Base-by-base conservation (phyloP, 2,329 filamentous ascomycete species). In the Teratosphaeria gauchensis region DNA sequence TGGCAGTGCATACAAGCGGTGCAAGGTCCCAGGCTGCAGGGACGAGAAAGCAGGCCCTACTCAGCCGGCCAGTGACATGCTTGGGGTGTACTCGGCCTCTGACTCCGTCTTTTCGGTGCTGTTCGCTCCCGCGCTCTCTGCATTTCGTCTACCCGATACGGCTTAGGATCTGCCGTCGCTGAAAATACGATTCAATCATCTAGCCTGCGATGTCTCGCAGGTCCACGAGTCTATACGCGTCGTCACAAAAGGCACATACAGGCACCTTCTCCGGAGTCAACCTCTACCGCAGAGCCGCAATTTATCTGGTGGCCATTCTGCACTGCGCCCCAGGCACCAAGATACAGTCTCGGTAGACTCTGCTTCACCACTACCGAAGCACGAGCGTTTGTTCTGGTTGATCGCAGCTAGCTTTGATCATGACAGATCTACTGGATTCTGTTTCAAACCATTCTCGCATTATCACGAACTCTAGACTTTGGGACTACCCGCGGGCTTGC, bases 121-220 rank as follows among this genome's bases (percentile, higher is more conserved):
- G 16, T 21, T 31, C 24, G 51, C 24, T 7, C 30, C 51, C 24
- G 51, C 28, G 14, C 51, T 7, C 21, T 11, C 51, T 28, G 8
- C 12, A 24, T 30, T 9, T 33, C 32, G 12, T 33, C 53, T 24
- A 32, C 46, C 30, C 55, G 42, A 52, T 30, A n/a, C 46, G 19
- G 55, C 33, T 8, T 16, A 19, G 16, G 55, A 57, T 57, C 55
- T n/a, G 55, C 51, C 42, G 46, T 53, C 19, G 42, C 42, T 31
- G 28, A 38, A 57, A 57, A 52, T 57, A 57, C 55, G 30, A 12
- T 33, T 42, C 55, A 56, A 56, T 56, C 31, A 33, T 21, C 11
- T 8, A 54, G 24, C 53, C 31, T 54, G 31, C 21, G 3, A 12
- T 38, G 53, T 33, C n/a, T 55, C 31, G n/a, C 32, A n/a, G 12